Base-by-base conservation (phyloP, 2,329 filamentous ascomycete species). In the Xylaria hypoxylon region DNA sequence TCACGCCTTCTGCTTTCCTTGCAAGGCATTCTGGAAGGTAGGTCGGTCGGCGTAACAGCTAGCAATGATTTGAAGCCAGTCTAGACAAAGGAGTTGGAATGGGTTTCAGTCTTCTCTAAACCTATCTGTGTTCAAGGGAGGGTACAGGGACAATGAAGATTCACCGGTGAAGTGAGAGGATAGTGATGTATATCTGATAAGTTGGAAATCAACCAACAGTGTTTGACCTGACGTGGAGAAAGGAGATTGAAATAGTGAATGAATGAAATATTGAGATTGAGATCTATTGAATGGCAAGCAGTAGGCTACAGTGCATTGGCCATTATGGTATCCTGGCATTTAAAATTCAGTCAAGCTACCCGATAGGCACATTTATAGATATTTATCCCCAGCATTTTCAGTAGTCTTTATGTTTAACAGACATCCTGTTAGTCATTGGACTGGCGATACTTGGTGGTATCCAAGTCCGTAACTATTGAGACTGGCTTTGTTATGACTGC, bases 21-120 rank as follows among this genome's bases (percentile, higher is more conserved):
- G 50, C 3, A 57, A 28, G 15, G 4, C 65, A 65, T 67, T 5
- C 31, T 38, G 22, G 38, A 6, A n/a, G 19, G 17, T 15, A 13
- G 11, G 15, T 17, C 1, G 3, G 47, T 33, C n/a, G 31, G 28
- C 13, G 31, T n/a, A 26, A 40, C 2, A 13, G 15, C 13, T 26
- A 59, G 58, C 38, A 58, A 47, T 45, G n/a, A 22, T 15, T 42
- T 42, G 40, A 40, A 48, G 38, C 52, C 5, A 47, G 59, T 24
- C 24, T 1, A n/a, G 31, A 24, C 51, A 19, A 15, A 47, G 52
- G 45, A 28, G 22, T 33, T 35, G 50, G 19, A 22, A 52, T 15
- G 53, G 22, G n/a, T 1, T 17, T 50, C 15, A 4, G n/a, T 44
- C 19, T 50, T 45, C 10, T 40, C 31, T 19, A 5, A 15, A 4